Base-by-base conservation (phyloP, 2,329 filamentous ascomycete species). In the Eurotiales sp. region DNA sequence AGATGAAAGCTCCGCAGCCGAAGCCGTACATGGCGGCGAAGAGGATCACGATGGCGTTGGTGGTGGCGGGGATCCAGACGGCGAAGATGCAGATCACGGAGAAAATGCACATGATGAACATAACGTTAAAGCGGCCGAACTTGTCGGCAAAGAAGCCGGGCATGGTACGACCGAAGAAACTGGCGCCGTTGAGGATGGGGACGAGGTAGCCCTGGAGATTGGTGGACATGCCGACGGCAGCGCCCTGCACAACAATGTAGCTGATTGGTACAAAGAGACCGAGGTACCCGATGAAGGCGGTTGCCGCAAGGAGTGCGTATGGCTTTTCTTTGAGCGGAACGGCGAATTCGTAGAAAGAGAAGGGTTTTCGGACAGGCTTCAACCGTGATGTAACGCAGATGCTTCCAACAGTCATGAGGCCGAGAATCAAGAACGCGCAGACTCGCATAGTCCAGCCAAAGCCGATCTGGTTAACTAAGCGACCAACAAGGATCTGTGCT, bases 401-500 rank as follows among this genome's bases (percentile, higher is more conserved):
- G 21, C 72, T 70, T 25, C 80, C 77, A 55, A 85, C 71, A 30
- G 76, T 65, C 54, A 80, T 72, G 52, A 81, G 68, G 52, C 75
- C 76, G 55, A 88, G 75, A 56, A 87, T 83, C 43, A 86, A 68
- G 50, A 87, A 82, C 8, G 81, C 70, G 21, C 70, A 72, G 42
- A 75, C 76, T 10, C 81, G 73, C 71, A 84, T 80, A 0, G 78
- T 68, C 82, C 80, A 85, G 37, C 69, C 63, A 58, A 82, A 79
- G 29, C 80, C 77, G 47, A 82, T 69, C 46, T 72, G 25, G 0
- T 71, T 70, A 41, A 85, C 77, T n/a, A 85, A 65, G 27, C 75
- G 74, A 1, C 73, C 66, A 14, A 84, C 75, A 75, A 85, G 81
- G 59, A 85, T 83, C 0, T 40, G 11, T 27, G 11, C 7, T 27